Evolutionary conservation across 2,329 filamentous ascomycete genomes (phyloP), one percentile per base, ranked within the genome.

Genomic region (Juglanconis juglandina): DNA sequence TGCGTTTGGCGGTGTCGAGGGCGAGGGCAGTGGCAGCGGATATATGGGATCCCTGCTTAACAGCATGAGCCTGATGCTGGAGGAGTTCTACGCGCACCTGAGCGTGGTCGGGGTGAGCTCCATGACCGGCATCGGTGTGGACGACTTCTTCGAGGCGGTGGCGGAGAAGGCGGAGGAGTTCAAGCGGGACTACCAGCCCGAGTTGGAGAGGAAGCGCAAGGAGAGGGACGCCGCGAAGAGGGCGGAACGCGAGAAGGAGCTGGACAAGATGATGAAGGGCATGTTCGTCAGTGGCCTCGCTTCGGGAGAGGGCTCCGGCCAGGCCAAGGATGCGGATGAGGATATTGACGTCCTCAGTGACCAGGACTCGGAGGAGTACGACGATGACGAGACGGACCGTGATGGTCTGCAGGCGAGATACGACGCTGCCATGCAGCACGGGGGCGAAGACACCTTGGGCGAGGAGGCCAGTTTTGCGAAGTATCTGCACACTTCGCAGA

Each of bases 31-130:
- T 5, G 92, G 92, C 10, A 95, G 89, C 67, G 95, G 95, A 13
- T 99, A 99, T 77, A 98, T 99, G 95, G 89, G 91, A 58, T 96
- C 90, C 66, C 77, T 98, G 58, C 82, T 99, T 56, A 98, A 97
- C 80, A 96, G 92, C 70, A 99, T 99, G 95, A 96, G 92, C 70
- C 79, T 98, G 63, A 92, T 99, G 83, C 80, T 99, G 39, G 95
- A 99, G 70, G 95, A 99, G 73, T 99, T 99, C 71, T 99, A 99
- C 75, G 88, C 91, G 44, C 92, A 98, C 70, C 79, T 99, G 39
- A 96, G 87, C 70, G 91, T 99, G 8, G 94, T 99, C 0, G 92
- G 89, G 0, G 96, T 99, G 11, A 96, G 91, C 66, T 90, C 92
- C 7, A 94, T 96, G 85, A 91, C 94, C 0, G 95, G 95, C 30